Evolutionary conservation across 2,329 filamentous ascomycete genomes (phyloP).

Genomic region (Fusarium dimerum): DNA sequence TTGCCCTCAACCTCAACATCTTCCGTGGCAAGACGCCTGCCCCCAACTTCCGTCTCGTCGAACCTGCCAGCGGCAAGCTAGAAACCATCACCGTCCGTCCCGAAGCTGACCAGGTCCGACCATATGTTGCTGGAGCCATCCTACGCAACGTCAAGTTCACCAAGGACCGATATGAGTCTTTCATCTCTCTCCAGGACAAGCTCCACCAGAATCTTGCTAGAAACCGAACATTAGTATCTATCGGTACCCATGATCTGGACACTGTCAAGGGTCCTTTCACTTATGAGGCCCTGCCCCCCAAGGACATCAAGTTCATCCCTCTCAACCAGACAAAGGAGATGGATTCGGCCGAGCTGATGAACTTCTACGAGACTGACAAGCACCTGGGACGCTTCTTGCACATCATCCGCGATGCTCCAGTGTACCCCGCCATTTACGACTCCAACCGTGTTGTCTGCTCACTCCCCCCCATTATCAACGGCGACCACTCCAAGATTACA

Average conservation of each 20-base stretch:
- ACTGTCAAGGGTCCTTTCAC: constrained; percentile 93
- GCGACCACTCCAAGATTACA: constrained; percentile 94
- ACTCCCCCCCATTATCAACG: constrained; percentile 96
- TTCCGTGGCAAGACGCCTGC: constrained; percentile 77
- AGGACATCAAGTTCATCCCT: constrained; percentile 87
- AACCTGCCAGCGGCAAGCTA: constrained; percentile 71
- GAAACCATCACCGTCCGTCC: constrained; percentile 80
- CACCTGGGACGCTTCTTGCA: constrained; percentile 87
- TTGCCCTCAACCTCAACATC: constrained; percentile 92
- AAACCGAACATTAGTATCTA: constrained; percentile 90
- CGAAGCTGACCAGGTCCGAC: constrained; percentile 75
- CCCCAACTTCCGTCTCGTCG: constrained; percentile 77
- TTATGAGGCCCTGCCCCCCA: constrained; percentile 89
- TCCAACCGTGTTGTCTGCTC: constrained; percentile 85
- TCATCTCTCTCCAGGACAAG: constrained; percentile 98
- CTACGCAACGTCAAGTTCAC: constrained; percentile 91
- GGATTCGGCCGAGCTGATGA: constrained; percentile 86
- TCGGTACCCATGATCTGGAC: constrained; percentile 95
- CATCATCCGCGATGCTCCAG: constrained; percentile 90
- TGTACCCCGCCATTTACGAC: constrained; percentile 96
- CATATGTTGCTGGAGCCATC: constrained; percentile 86
- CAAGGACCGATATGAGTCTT: constrained; percentile 88
- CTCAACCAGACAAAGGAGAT: constrained; percentile 91
- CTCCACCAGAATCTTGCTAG: constrained; percentile 94
- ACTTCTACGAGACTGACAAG: constrained; percentile 93